Conservation (phyloP, 331 rosid genomes). For the Saraca asoca region DNA sequence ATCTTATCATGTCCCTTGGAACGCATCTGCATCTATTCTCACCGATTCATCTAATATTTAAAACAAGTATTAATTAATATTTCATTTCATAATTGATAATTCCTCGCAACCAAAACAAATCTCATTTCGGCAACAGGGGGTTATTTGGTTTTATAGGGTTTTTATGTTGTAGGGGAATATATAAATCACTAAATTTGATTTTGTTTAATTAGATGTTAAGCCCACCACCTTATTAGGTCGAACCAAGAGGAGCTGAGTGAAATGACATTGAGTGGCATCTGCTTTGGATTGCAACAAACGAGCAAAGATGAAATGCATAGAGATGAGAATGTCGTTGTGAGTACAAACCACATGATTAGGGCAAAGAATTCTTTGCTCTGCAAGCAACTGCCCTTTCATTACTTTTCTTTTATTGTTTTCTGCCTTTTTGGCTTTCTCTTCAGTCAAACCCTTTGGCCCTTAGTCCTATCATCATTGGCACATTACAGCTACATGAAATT, state of each 20-base stretch:
- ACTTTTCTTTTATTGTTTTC: slow-evolving; percentile 40
- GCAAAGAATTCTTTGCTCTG: slow-evolving; percentile 54
- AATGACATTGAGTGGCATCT: slow-evolving; percentile 39
- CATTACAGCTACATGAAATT: slow-evolving; percentile 53
- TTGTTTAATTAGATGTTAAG: too few relatives aligned
- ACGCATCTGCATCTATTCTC: too few relatives aligned
- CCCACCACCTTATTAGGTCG: slow-evolving; percentile 16
- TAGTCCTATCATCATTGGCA: slow-evolving; percentile 63
- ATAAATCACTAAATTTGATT: too few relatives aligned
- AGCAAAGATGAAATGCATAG: slow-evolving; percentile 38
- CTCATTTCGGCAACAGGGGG: too few relatives aligned
- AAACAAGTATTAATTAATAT: too few relatives aligned
- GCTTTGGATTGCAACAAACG: slow-evolving; percentile 45
- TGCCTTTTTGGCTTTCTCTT: slow-evolving; percentile 31
- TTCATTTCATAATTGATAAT: too few relatives aligned
- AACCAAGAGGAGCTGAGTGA: slow-evolving; percentile 31
- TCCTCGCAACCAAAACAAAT: too few relatives aligned
- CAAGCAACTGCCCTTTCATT: slow-evolving; percentile 52
- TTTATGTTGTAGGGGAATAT: too few relatives aligned
- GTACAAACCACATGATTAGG: slow-evolving; percentile 48
- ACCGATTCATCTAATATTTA: too few relatives aligned
- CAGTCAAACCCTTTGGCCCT: slow-evolving; percentile 53
- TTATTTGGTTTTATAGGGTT: too few relatives aligned
- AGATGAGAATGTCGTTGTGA: slow-evolving; percentile 50
- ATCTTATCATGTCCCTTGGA: too few relatives aligned